Percentiles rank a stretch among this genome's conserved stretches.
phyloP scores from a whole-genome alignment of 164 flowering plant genomes.

The Macadamia integrifolia region DNA sequence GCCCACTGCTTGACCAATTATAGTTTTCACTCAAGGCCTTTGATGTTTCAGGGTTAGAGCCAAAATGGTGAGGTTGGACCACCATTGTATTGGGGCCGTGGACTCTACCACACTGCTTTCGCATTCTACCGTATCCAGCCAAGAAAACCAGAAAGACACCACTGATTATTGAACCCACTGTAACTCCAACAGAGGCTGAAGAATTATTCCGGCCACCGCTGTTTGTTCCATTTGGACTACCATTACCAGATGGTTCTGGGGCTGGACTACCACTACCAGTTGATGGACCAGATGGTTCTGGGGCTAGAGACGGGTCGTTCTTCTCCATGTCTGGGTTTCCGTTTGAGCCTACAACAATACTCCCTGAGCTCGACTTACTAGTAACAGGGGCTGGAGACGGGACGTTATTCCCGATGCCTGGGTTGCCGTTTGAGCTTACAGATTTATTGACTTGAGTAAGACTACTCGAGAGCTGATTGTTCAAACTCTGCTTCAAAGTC shows the following conservation, averaged over 20 bases:
- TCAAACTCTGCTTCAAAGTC: slow-evolving; percentile 37
- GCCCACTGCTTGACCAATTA: slow-evolving; percentile 41
- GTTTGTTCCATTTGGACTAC: not conserved
- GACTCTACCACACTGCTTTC: slow-evolving; percentile 31
- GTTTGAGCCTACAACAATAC: no score
- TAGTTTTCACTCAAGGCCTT: slow-evolving; percentile 40
- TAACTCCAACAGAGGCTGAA: slow-evolving; percentile 10
- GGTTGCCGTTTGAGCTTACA: slow-evolving; percentile 42
- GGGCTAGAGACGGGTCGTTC: no score
- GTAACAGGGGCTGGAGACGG: slow-evolving; percentile 16
- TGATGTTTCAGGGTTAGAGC: slow-evolving; percentile 45
- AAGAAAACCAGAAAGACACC: slow-evolving; percentile 21
- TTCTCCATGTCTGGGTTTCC: no score
- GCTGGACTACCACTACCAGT: not conserved
- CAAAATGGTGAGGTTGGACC: slow-evolving; percentile 63
- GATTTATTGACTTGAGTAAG: not conserved
- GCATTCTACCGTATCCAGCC: slow-evolving; percentile 32
- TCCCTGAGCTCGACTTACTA: not conserved
- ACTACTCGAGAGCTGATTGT: slow-evolving; percentile 48
- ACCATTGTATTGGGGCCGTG: slow-evolving; percentile 50
- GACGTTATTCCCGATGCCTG: slow-evolving; percentile 42
- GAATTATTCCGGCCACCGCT: slow-evolving; percentile 21
- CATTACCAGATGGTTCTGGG: no score
- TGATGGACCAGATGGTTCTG: not conserved
- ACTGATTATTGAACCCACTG: slow-evolving; percentile 44